Base-by-base conservation (phyloP, 495 filamentous ascomycete genomes). In the Aspergillus asperescens region DNA sequence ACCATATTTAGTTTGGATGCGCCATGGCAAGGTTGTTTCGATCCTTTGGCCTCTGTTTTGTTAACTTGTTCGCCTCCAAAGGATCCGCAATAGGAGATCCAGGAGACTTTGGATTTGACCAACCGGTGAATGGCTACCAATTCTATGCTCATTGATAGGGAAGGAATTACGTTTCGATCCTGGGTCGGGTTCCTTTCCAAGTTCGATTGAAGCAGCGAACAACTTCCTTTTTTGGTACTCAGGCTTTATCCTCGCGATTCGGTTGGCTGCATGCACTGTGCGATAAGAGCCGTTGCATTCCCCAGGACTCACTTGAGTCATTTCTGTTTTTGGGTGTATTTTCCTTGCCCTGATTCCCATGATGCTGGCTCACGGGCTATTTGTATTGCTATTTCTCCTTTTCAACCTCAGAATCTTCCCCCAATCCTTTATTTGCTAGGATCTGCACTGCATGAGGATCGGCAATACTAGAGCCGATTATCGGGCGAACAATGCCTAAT, bases 311-410 rank as follows among this genome's bases (percentile, higher is more conserved):
- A 12, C 13, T 43, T 24, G 44, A 23, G 18, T 13, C 24, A 24
- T 39, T 39, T 19, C 44, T 50, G 29, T 18, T 54, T 50, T 48
- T 16, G 44, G 44, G 44, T 50, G 53, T 51, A 31, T 50, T 46
- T 50, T 50, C 40, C 47, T 15, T 23, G 28, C 13, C 9, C 27
- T 4, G 4, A 20, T 31, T 24, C 18, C 15, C 9, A 15, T 18
- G 20, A 28, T 53, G 24, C n/a, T 52, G 7, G 19, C 9, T 10
- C 8, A 13, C n/a, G 12, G 39, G 24, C 40, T 38, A n/a, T 45
- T 16, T 27, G 31, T 44, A 35, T 27, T 44, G 37, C 12, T 25
- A 16, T 35, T 2, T 10, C n/a, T 25, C 16, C 10, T 32, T 22
- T 12, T 10, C 15, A 6, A 39, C 5, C 10, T 35, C 5, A 35